These are phyloP conservation scores for Lumnitzera racemosa DNA, from an alignment of 345 rosid species.

Conservation along the genomic window DNA sequence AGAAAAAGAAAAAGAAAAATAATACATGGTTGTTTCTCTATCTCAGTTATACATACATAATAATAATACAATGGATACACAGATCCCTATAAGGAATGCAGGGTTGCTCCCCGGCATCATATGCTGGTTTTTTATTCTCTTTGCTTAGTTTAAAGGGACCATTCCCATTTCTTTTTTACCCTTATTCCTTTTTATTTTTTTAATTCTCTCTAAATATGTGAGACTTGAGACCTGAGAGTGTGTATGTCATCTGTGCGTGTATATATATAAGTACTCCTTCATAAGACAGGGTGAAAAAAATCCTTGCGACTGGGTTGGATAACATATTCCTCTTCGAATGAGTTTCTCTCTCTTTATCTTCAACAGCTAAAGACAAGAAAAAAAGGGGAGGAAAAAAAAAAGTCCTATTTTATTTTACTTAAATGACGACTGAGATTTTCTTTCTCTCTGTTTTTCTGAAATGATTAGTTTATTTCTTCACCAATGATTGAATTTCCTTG, in stretches of 20 bases:
- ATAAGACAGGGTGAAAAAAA: background rate
- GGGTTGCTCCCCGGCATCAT: constrained; percentile 54
- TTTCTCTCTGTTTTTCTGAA: constrained; percentile 2
- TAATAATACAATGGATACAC: constrained; percentile 14
- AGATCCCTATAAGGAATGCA: constrained; percentile 58
- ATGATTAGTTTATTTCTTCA: constrained; percentile 30
- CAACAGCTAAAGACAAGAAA: constrained; percentile 11
- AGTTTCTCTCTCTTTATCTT: background rate
- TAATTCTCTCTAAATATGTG: background rate
- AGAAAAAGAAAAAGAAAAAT: background rate
- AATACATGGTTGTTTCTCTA: background rate
- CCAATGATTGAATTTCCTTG: constrained; percentile 39
- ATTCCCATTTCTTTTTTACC: background rate
- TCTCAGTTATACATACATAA: too few species aligned
- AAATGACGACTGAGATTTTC: constrained; percentile 13
- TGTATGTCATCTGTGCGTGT: background rate
- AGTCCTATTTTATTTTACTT: too few species aligned
- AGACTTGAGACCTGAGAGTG: background rate
- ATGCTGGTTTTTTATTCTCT: constrained; percentile 37
- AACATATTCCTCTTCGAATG: too few species aligned
- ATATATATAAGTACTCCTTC: background rate
- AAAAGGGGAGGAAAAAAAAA: background rate
- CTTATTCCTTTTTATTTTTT: background rate
- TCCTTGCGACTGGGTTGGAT: too few species aligned
- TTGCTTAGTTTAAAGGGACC: constrained; percentile 42